phyloP scores from a whole-genome alignment of 129 eudicot species.

The Chrysanthemum lavandulifolium region DNA sequence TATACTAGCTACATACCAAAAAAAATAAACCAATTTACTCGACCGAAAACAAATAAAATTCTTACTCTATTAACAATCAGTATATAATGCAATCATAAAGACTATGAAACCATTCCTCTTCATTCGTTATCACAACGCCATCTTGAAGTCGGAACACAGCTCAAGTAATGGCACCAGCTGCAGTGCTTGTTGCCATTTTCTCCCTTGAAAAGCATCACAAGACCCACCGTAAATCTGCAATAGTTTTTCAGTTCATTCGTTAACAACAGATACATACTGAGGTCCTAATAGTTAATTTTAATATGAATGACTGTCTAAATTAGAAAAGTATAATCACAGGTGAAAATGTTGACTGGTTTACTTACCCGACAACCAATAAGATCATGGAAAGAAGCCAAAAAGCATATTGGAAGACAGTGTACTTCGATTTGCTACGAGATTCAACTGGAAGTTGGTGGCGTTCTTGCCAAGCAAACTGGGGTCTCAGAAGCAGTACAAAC shows the following conservation, averaged over 20 bases:
- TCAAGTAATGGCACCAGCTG: slow-evolving; percentile 89
- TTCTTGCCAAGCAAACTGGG: slow-evolving; percentile 79
- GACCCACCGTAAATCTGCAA: slow-evolving; percentile 62
- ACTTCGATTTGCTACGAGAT: slow-evolving; percentile 57
- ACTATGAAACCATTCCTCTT: background rate
- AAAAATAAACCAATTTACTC: slow-evolving; percentile 26
- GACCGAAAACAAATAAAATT: slow-evolving; percentile 10
- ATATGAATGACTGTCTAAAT: no score
- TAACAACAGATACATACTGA: no score
- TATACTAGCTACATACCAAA: slow-evolving; percentile 28
- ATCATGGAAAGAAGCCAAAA: slow-evolving; percentile 50
- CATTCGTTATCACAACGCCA: slow-evolving; percentile 65
- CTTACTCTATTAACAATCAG: slow-evolving; percentile 15
- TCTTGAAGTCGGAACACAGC: slow-evolving; percentile 82
- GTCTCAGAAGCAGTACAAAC: slow-evolving; percentile 66
- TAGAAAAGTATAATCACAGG: no score
- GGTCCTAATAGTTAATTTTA: background rate
- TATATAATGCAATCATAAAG: background rate
- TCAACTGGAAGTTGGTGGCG: slow-evolving; percentile 43
- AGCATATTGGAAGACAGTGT: slow-evolving; percentile 52
- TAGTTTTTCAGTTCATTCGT: background rate
- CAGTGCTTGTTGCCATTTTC: slow-evolving; percentile 71
- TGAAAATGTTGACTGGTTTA: no score
- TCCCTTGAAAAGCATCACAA: slow-evolving; percentile 79
- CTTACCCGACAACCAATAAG: slow-evolving; percentile 63